phyloP scores from a whole-genome alignment of 129 eudicot species.

The Centrapalus pauciflorus region DNA sequence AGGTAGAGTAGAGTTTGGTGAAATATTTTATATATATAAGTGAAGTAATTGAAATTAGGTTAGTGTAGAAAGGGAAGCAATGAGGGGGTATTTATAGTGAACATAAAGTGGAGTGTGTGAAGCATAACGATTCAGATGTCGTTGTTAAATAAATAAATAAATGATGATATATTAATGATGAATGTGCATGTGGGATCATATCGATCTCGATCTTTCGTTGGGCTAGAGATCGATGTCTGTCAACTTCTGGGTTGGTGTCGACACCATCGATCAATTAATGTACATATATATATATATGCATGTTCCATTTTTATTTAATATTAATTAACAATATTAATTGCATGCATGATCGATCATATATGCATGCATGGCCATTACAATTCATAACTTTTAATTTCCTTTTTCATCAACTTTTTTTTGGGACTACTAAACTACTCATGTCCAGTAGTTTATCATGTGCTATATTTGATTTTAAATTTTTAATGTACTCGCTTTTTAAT shows the following conservation, averaged over 20 bases:
- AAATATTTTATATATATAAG: constrained; percentile 2
- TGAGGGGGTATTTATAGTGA: constrained; percentile 33
- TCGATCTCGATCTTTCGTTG: constrained; percentile 29
- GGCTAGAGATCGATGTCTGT: constrained; percentile 22
- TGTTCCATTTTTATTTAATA: constrained; percentile 9
- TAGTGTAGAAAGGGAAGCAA: constrained; percentile 38
- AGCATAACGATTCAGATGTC: constrained; percentile 34
- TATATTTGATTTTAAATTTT: background rate
- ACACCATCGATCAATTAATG: constrained; percentile 19
- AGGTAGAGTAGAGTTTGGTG: background rate
- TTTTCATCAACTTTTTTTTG: background rate
- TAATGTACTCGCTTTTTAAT: too few relatives aligned
- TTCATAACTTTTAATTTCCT: background rate
- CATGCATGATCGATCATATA: too few relatives aligned
- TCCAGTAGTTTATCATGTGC: background rate
- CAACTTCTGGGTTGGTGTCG: constrained; percentile 31
- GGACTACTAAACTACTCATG: too few relatives aligned
- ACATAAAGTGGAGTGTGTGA: constrained; percentile 30
- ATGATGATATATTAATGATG: constrained; percentile 22
- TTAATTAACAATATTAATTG: too few relatives aligned
- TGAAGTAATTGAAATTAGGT: constrained; percentile 10
- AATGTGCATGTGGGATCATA: too few relatives aligned
- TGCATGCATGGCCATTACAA: constrained; percentile 3
- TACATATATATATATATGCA: background rate
- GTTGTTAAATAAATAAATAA: constrained; percentile 16